Evolutionary conservation across 257 asterid species (phyloP).

Genomic region (Coffea canephora): DNA sequence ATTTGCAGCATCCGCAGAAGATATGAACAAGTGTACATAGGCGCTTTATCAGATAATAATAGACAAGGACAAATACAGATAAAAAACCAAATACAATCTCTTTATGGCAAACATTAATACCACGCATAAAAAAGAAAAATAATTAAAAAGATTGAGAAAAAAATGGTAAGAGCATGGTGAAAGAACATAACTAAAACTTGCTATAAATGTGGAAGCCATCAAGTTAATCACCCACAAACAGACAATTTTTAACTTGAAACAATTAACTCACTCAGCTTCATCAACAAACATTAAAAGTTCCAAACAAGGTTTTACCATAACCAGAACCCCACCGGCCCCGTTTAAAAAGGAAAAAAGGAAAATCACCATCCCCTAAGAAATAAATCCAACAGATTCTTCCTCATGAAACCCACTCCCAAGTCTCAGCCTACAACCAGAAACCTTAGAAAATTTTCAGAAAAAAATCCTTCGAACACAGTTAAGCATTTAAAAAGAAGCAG

Average conservation of each 20-base stretch:
- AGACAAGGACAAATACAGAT: not conserved
- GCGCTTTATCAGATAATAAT: not conserved
- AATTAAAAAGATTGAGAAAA: not conserved
- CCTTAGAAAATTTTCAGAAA: not conserved
- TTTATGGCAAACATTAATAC: not conserved
- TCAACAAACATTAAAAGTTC: conserved; percentile 12
- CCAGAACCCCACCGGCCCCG: not conserved
- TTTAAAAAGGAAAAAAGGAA: not conserved
- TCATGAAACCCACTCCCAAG: not conserved
- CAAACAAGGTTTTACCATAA: not conserved
- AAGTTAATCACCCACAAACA: not conserved
- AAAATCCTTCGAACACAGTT: not conserved
- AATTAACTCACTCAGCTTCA: not conserved
- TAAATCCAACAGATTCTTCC: conserved; percentile 10
- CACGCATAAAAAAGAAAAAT: not conserved
- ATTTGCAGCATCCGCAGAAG: not conserved
- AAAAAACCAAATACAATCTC: not conserved
- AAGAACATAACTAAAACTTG: conserved; percentile 5
- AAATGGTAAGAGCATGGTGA: not conserved
- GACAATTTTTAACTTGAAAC: conserved; percentile 9
- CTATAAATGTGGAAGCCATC: conserved; percentile 5
- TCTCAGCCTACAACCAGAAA: not conserved
- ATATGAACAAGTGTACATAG: not conserved
- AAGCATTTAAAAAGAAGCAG: not conserved
- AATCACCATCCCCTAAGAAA: not conserved